Conservation (phyloP, 768 basidiomycete genomes). For the Floccularia luteovirens region DNA sequence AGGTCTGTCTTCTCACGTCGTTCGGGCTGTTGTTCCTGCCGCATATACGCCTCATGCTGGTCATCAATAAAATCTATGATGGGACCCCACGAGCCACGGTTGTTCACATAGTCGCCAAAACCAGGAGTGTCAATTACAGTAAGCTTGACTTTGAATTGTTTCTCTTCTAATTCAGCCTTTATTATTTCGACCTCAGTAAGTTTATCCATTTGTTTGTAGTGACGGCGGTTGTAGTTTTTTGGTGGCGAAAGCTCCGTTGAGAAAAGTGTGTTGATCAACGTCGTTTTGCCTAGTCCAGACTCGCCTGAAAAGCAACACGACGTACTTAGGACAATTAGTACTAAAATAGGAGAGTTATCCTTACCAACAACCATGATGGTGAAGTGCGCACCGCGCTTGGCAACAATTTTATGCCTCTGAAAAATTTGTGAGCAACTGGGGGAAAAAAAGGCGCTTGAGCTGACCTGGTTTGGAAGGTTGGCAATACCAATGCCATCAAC, state of each 20-base stretch:
- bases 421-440: constrained; percentile 8
- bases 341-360: constrained; percentile 14
- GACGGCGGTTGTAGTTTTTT: constrained; percentile 85
- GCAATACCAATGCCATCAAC: constrained; percentile 88
- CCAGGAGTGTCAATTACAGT: constrained; percentile 99
- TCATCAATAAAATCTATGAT: constrained; percentile 98
- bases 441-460: constrained; percentile 14
- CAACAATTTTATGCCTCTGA: constrained; percentile 98
- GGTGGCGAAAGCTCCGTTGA: constrained; percentile 90
- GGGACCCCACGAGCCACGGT: constrained; percentile 96
- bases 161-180: constrained; percentile 99
- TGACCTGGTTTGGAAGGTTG: constrained; percentile 96
- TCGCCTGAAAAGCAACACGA: constrained; percentile 51
- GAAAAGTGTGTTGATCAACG: constrained; percentile 98
- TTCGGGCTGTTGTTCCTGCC: constrained; percentile 99
- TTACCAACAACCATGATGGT: constrained; percentile 98
- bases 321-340: constrained; percentile 4
- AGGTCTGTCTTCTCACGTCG: constrained; percentile 91
- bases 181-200: constrained; percentile 98
- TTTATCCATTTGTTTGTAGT: constrained; percentile 97
- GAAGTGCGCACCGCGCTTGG: constrained; percentile 95
- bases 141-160: constrained; percentile 98
- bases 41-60: constrained; percentile 93
- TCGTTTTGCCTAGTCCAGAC: constrained; percentile 95
- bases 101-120: constrained; percentile 99